A percentile compares a stretch with the other conserved stretches of the same genome.
Conservation (phyloP, 2,329 filamentous ascomycete species). For the Plectosphaerella sp. region DNA sequence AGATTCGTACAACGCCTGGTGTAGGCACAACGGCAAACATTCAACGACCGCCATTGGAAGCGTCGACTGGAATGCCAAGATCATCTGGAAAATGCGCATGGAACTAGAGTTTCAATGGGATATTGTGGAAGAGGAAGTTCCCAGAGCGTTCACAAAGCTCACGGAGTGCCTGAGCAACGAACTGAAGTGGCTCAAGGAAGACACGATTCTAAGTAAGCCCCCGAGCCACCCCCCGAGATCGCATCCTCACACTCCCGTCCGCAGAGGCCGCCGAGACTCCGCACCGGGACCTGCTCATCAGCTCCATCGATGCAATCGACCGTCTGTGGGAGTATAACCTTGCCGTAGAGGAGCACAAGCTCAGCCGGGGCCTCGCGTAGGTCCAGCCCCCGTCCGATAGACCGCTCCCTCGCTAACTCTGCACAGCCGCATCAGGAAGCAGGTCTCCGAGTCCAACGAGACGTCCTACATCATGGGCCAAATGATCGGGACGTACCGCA, state of each 20-base stretch:
- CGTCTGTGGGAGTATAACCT: background rate
- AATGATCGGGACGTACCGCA: conserved; percentile 4
- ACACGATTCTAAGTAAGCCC: background rate
- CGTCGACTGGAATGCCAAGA: conserved; percentile 25
- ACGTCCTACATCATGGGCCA: conserved; percentile 6
- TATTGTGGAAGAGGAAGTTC: conserved; percentile 20
- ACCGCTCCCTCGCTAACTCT: background rate
- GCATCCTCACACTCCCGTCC: background rate
- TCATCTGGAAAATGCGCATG: conserved; percentile 26
- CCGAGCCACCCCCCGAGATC: background rate
- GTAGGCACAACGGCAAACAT: conserved; percentile 20
- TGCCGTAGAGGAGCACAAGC: background rate
- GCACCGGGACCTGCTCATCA: background rate
- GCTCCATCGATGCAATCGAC: background rate
- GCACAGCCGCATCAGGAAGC: background rate
- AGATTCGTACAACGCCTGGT: conserved; percentile 22
- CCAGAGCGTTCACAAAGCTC: conserved; percentile 3
- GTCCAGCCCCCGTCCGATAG: background rate
- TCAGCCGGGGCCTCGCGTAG: background rate
- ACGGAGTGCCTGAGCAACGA: background rate
- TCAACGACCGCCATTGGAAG: conserved; percentile 8
- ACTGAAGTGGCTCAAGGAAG: background rate
- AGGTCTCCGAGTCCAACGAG: conserved; percentile 3
- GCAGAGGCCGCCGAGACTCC: background rate
- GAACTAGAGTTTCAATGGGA: conserved; percentile 22